phyloP scores from a whole-genome alignment of 306 rosid species.

The Begonia loranthoides region DNA sequence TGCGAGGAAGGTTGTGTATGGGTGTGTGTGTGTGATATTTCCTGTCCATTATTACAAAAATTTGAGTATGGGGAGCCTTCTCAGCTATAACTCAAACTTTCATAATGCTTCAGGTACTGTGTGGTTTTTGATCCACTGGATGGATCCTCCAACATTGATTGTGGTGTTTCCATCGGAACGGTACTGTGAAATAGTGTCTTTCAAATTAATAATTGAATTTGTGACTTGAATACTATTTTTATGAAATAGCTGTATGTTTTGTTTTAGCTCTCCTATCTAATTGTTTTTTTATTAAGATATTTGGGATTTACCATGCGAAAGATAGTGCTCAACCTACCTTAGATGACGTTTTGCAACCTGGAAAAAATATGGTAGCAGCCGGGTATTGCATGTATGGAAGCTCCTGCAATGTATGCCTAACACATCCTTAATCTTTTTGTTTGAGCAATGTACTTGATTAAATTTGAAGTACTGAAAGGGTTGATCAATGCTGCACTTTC shows the following conservation, averaged over 20 bases:
- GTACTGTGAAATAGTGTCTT: constrained; percentile 13
- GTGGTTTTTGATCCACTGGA: constrained; percentile 82
- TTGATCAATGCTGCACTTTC: not conserved
- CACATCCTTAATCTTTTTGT: constrained; percentile 6
- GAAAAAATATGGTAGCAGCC: constrained; percentile 86
- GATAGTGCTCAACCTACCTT: constrained; percentile 48
- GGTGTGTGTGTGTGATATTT: no score
- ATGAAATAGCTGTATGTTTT: not conserved
- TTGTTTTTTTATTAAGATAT: constrained; percentile 40
- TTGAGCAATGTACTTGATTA: constrained; percentile 5
- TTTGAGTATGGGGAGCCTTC: no score
- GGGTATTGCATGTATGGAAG: constrained; percentile 99
- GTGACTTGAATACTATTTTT: not conserved
- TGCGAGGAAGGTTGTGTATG: constrained; percentile 28
- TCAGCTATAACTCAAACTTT: not conserved
- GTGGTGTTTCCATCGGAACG: constrained; percentile 97
- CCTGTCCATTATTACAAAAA: no score
- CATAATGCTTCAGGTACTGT: constrained; percentile 42
- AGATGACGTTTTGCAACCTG: constrained; percentile 82
- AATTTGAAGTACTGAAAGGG: not conserved
- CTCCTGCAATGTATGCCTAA: constrained; percentile 76
- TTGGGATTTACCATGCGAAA: constrained; percentile 66
- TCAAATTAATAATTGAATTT: no score
- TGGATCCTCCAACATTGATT: constrained; percentile 74
- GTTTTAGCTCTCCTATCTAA: not conserved